These are phyloP conservation scores for Globisporangium carolinianum DNA, from an alignment of 352 stramenopile species.

Conservation along the genomic window DNA sequence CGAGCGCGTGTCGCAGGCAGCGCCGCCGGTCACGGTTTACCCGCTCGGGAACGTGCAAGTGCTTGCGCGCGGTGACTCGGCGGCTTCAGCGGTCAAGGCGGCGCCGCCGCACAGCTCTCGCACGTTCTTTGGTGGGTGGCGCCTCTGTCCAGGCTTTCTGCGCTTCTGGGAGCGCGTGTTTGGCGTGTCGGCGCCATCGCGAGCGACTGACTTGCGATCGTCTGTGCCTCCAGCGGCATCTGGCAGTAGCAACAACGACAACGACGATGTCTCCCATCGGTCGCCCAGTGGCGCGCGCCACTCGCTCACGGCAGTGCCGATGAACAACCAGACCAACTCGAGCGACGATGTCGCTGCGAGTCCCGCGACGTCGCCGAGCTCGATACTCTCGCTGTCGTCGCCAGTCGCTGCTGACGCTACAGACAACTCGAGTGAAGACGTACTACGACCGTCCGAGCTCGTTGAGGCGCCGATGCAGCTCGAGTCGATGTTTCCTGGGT, in stretches of 20 bases:
- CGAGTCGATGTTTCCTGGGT: not conserved
- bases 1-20: not conserved
- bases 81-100: not conserved
- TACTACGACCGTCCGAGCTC: too few relatives aligned
- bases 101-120: not conserved
- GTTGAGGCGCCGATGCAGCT: constrained; percentile 1
- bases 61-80: not conserved
- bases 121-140: constrained; percentile 24
- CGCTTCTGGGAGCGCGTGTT: constrained; percentile 69
- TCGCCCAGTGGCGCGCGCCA: not conserved
- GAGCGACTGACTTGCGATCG: not conserved
- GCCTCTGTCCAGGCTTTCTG: constrained; percentile 62
- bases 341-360: constrained; percentile 8
- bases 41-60: constrained; percentile 1
- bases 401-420: not conserved
- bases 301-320: constrained; percentile 8
- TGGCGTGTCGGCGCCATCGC: constrained; percentile 8
- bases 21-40: not conserved
- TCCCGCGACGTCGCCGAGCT: constrained; percentile 4
- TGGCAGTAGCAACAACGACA: not conserved
- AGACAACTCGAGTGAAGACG: not conserved
- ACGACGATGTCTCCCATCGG: not conserved
- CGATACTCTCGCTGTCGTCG: not conserved
- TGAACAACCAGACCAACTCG: constrained; percentile 11
- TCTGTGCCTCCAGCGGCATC: not conserved